phyloP scores from a whole-genome alignment of 805 yeast species.

The Yarrowia hollandica region DNA sequence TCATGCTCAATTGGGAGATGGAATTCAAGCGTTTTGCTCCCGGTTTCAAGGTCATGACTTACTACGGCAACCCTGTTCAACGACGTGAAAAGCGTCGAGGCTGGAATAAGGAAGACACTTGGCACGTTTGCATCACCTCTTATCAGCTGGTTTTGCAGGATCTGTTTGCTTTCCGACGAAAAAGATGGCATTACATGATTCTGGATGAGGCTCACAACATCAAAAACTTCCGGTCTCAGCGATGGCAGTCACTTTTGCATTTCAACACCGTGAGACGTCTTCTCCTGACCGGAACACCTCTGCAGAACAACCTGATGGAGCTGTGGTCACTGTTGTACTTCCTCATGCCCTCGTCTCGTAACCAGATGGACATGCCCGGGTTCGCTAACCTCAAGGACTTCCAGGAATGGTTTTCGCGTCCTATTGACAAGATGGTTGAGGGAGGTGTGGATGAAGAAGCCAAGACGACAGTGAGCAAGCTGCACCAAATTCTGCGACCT shows the following conservation, averaged over 20 bases:
- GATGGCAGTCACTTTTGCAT: slow-evolving; percentile 95
- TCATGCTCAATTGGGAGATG: slow-evolving; percentile 98
- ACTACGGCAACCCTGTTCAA: slow-evolving; percentile 96
- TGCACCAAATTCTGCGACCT: slow-evolving; percentile 93
- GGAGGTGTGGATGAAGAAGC: slow-evolving; percentile 69
- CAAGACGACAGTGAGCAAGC: slow-evolving; percentile 74
- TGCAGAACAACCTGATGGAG: slow-evolving; percentile 92
- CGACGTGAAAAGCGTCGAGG: slow-evolving; percentile 94
- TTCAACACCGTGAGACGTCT: slow-evolving; percentile 89
- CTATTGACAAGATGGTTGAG: slow-evolving; percentile 90
- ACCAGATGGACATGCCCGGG: slow-evolving; percentile 72
- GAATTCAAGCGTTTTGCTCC: slow-evolving; percentile 98
- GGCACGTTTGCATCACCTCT: slow-evolving; percentile 95
- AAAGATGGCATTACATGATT: slow-evolving; percentile 79
- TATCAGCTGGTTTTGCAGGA: slow-evolving; percentile 98
- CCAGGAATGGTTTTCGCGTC: slow-evolving; percentile 98
- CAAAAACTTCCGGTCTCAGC: slow-evolving; percentile 90
- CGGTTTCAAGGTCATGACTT: slow-evolving; percentile 91
- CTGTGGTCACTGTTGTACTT: slow-evolving; percentile 94
- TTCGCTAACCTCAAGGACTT: slow-evolving; percentile 95
- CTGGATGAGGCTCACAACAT: slow-evolving; percentile 98
- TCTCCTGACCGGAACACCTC: slow-evolving; percentile 92
- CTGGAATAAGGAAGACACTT: slow-evolving; percentile 94
- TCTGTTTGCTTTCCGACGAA: slow-evolving; percentile 87
- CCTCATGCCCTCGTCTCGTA: slow-evolving; percentile 85